Evolutionary conservation across 2,329 filamentous ascomycete species (phyloP).

Genomic region (Fusarium burgessii): DNA sequence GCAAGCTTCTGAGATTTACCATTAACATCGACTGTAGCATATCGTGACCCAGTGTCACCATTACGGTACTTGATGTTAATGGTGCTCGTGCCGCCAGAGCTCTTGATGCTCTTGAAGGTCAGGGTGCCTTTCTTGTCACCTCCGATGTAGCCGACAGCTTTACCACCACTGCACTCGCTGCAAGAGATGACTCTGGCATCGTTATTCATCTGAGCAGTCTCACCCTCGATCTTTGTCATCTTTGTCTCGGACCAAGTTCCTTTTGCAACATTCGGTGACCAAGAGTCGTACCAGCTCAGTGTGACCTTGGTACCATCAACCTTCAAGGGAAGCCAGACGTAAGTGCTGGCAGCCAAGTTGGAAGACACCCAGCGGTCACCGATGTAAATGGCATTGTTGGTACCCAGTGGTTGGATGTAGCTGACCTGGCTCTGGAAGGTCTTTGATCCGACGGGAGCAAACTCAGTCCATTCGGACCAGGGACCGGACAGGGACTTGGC

Average conservation of each 20-base stretch:
- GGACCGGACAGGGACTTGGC: slow-evolving; percentile 67
- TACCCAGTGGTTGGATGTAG: slow-evolving; percentile 63
- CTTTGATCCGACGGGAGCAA: slow-evolving; percentile 65
- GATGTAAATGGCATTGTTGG: slow-evolving; percentile 66
- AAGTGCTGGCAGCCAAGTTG: slow-evolving; percentile 71
- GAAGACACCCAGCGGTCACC: slow-evolving; percentile 73
- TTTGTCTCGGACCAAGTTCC: slow-evolving; percentile 59
- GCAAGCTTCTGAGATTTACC: slow-evolving; percentile 63
- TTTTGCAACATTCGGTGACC: slow-evolving; percentile 60
- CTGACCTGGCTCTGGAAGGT: slow-evolving; percentile 72
- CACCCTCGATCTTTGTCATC: slow-evolving; percentile 65
- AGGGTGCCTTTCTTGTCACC: slow-evolving; percentile 60
- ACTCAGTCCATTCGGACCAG: slow-evolving; percentile 71
- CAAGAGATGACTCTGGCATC: slow-evolving; percentile 62
- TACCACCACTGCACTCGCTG: slow-evolving; percentile 61
- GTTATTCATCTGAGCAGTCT: slow-evolving; percentile 58
- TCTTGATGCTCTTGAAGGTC: slow-evolving; percentile 60
- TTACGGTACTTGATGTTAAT: slow-evolving; percentile 68
- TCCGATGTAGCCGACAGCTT: slow-evolving; percentile 67
- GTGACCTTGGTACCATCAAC: slow-evolving; percentile 64
- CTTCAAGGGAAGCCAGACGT: slow-evolving; percentile 72
- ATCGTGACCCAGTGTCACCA: slow-evolving; percentile 64
- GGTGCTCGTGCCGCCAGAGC: slow-evolving; percentile 60
- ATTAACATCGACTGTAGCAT: slow-evolving; percentile 68
- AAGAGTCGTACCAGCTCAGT: slow-evolving; percentile 66